phyloP scores from a whole-genome alignment of 768 basidiomycete species.

The Leccinum variicolor region DNA sequence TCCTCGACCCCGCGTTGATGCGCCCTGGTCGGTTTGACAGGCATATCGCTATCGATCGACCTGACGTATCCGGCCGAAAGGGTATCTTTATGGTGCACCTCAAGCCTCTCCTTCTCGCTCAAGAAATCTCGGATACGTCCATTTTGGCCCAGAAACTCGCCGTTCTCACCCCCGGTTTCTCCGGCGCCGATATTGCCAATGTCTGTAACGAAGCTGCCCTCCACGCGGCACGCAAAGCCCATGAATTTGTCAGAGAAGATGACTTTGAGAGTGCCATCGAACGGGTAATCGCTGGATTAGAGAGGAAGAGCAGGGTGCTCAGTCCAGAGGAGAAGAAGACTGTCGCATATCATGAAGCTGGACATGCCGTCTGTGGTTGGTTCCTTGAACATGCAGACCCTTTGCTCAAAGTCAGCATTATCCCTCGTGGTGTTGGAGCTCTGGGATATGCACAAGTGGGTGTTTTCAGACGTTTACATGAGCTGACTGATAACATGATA shows the following conservation, averaged over 20 bases:
- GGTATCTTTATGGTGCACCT: slow-evolving; percentile 96
- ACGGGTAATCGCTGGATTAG: slow-evolving; percentile 94
- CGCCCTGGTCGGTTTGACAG: slow-evolving; percentile 98
- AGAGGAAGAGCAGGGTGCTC: slow-evolving; percentile 91
- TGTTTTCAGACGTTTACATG: slow-evolving; percentile 2
- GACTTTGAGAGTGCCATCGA: slow-evolving; percentile 99
- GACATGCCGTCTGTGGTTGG: slow-evolving; percentile 98
- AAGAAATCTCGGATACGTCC: slow-evolving; percentile 45
- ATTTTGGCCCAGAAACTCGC: slow-evolving; percentile 88
- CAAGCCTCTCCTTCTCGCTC: slow-evolving; percentile 69
- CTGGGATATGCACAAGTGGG: slow-evolving; percentile 92
- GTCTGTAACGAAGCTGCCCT: slow-evolving; percentile 98
- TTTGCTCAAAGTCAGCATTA: slow-evolving; percentile 95
- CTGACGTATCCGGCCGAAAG: slow-evolving; percentile 90
- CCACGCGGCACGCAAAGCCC: slow-evolving; percentile 83
- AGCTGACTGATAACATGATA: slow-evolving; percentile 7
- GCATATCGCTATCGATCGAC: slow-evolving; percentile 92
- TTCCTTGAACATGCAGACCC: slow-evolving; percentile 97
- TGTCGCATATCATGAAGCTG: slow-evolving; percentile 98
- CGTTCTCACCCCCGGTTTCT: slow-evolving; percentile 96
- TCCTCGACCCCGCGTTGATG: slow-evolving; percentile 92
- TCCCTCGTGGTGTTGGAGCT: slow-evolving; percentile 93
- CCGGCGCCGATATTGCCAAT: slow-evolving; percentile 98
- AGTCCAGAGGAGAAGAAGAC: slow-evolving; percentile 97
- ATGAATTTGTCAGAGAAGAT: slow-evolving; percentile 71